Evolutionary conservation across 768 basidiomycete genomes (phyloP), one percentile per base, ranked within the genome.

Genomic region (Mycena metata): DNA sequence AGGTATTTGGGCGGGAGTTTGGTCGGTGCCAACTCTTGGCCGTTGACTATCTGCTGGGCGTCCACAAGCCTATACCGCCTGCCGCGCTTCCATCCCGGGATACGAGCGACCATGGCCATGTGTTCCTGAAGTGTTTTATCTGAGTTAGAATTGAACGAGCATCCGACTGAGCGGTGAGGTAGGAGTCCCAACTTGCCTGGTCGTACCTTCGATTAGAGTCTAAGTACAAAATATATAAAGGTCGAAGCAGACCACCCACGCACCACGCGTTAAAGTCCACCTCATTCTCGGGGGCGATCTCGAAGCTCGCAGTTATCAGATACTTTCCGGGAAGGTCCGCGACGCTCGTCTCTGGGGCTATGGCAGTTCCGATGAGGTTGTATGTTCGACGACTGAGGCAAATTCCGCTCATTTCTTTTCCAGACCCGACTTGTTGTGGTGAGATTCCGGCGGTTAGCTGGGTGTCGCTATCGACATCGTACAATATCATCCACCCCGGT

Each of bases 231-330:
- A 24, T 19, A 26, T 3, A n/a, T n/a, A 30, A 6, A 30, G 3
- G 30, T 30, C 30, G 6, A 30, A 3, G 30, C 13, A 43, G 23
- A 10, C 3, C 16, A 10, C 13, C 16, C 4, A n/a, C 58, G 35
- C 57, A 66, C 79, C 79, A 81, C 26, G 69, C 73, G 66, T 81
- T 80, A 58, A 80, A 78, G 19, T 79, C 80, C 0, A 69, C 74
- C n/a, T 77, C 79, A 1, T 69, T 61, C 41, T 77, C 75, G 1
- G 73, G 30, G 2, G 72, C 64, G 8, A 72, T 67, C 49, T 75
- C 70, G 61, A 73, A 65, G 21, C 54, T 46, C 42, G 74, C 79
- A 11, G 72, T 35, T 12, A 78, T 50, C n/a, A 79, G 5, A 59
- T 73, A 77, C 54, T 71, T 71, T 2, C 66, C 72, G 2, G 77